Base-by-base conservation (phyloP, 768 basidiomycete species). In the Mycena chlorophos region DNA sequence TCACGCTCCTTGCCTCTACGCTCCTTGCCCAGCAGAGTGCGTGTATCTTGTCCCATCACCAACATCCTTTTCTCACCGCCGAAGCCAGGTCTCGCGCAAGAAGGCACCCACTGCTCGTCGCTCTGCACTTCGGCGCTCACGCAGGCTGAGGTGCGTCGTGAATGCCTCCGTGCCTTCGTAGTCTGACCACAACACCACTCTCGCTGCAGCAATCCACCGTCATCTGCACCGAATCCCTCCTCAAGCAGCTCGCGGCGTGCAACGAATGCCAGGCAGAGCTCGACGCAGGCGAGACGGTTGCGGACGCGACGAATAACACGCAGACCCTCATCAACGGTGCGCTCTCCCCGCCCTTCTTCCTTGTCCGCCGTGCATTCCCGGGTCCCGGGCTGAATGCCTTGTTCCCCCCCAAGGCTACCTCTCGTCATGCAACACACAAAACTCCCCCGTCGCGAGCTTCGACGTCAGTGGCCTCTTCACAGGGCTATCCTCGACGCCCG, bases 271-370 rank as follows among this genome's bases (percentile, higher is more conserved):
- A 46, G 22, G 45, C 14, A 13, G n/a, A 6, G 4, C 6, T 46
- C 45, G 45, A 46, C 45, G 23, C 25, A 5, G 45, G n/a, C 6
- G 6, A 46, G 45, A 23, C 14, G 23, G 14, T 6, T 5, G 45
- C 22, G 6, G 45, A 25, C 26, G 26, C 45, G 8, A 27, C 13
- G 23, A 26, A 25, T 5, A 46, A 46, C 26, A 46, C 45, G 13
- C 45, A 46, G 22, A 46, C 22, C 6, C 45, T 46, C 45, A 46
- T 46, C 45, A 25, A 46, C 45, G 26, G 45, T 46, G 45, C 45
- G 8, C 8, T 19, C 40, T 10, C 22, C 10, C 12, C 22, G 10
- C 40, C 22, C 8, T 10, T 20, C 12, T 20, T 23, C 22, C 40
- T 23, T 10, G 8, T 43, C n/a, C 34, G 12, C n/a, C n/a, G n/a